These are phyloP conservation scores for Yamadazyma kitorensis DNA, from an alignment of 805 yeast species.

Conservation along the genomic window DNA sequence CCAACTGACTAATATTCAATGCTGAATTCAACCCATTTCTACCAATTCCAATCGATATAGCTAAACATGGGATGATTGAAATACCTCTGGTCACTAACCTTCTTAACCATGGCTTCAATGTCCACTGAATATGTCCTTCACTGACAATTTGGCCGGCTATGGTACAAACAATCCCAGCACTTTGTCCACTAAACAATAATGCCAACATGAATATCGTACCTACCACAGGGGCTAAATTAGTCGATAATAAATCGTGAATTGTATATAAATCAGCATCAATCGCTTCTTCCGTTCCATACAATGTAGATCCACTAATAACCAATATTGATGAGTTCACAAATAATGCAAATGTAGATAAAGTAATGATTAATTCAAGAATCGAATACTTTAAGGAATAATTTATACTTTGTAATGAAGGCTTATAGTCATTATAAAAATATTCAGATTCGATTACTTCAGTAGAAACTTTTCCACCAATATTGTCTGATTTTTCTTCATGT, in stretches of 20 bases:
- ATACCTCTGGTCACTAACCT: slow-evolving; percentile 74
- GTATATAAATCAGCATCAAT: slow-evolving; percentile 80
- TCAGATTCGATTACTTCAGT: slow-evolving; percentile 19
- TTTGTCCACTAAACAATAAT: slow-evolving; percentile 77
- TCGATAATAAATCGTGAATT: slow-evolving; percentile 62
- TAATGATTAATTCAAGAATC: slow-evolving; percentile 63
- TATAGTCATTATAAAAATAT: slow-evolving; percentile 45
- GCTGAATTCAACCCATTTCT: slow-evolving; percentile 68
- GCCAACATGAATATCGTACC: slow-evolving; percentile 87
- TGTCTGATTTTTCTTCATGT: slow-evolving; percentile 10
- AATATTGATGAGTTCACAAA: slow-evolving; percentile 85
- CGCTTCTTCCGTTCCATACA: slow-evolving; percentile 69
- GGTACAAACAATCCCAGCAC: slow-evolving; percentile 91
- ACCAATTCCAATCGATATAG: slow-evolving; percentile 70
- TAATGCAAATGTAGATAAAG: slow-evolving; percentile 76
- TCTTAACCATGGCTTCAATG: slow-evolving; percentile 73
- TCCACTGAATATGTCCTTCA: slow-evolving; percentile 89
- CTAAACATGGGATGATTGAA: slow-evolving; percentile 77
- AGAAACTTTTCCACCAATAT: slow-evolving; percentile 2
- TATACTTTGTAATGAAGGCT: slow-evolving; percentile 73
- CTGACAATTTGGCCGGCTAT: slow-evolving; percentile 91
- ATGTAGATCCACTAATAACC: slow-evolving; percentile 76
- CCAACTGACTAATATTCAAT: slow-evolving; percentile 82
- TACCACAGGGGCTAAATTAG: slow-evolving; percentile 65
- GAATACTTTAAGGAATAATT: slow-evolving; percentile 70